A percentile compares a stretch with the other conserved stretches of the same genome.
These are phyloP conservation scores for Halenospora varia DNA, from an alignment of 495 filamentous ascomycete species.

Conservation along the genomic window DNA sequence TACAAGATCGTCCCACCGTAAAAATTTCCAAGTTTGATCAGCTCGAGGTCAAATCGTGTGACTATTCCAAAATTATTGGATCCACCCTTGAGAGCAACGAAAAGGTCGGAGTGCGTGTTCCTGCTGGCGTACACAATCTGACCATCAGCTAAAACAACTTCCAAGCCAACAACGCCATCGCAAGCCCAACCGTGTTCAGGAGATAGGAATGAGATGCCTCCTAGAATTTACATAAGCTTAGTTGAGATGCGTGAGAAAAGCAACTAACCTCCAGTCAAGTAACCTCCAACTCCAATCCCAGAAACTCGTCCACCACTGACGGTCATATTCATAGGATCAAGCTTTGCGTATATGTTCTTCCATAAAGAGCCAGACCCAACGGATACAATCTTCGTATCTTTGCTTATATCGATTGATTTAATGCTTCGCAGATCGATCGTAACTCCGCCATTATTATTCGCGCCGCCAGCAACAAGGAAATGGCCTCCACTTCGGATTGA, in stretches of 20 bases:
- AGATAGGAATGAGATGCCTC: slow-evolving; percentile 38
- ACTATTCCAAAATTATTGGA: slow-evolving; percentile 50
- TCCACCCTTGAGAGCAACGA: slow-evolving; percentile 49
- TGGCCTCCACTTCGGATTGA: background rate
- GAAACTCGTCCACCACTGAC: background rate
- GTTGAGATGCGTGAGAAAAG: too few relatives aligned
- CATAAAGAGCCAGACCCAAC: background rate
- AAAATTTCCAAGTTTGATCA: background rate
- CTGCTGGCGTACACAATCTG: slow-evolving; percentile 35
- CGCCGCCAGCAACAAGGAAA: background rate
- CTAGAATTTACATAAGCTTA: too few relatives aligned
- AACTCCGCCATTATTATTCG: background rate
- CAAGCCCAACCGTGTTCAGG: slow-evolving; percentile 38
- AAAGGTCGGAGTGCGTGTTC: slow-evolving; percentile 41
- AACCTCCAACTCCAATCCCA: background rate
- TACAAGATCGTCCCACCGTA: background rate
- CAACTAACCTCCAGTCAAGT: background rate
- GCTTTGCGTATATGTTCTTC: background rate
- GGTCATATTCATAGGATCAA: background rate
- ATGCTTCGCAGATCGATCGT: background rate
- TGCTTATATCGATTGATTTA: background rate
- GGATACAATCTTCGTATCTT: background rate
- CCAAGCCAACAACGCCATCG: slow-evolving; percentile 32
- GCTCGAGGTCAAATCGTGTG: slow-evolving; percentile 37
- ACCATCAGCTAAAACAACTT: background rate